These are phyloP conservation scores for Ceratobasidium sp. DNA, from an alignment of 1,284 basidiomycete species.

Conservation along the genomic window DNA sequence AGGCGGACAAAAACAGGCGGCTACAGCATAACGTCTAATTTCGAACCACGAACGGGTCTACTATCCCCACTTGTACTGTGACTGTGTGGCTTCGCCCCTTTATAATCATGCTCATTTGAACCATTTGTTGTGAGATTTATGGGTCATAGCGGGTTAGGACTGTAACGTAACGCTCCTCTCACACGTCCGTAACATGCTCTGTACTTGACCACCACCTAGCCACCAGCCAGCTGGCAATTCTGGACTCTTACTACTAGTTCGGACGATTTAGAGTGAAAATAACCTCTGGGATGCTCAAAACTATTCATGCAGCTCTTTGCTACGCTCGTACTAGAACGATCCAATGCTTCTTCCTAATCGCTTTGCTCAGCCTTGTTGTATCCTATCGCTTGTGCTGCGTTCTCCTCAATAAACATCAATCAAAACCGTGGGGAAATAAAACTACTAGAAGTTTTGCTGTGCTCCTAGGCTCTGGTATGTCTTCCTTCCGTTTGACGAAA, in stretches of 20 bases:
- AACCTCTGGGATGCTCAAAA: too few species aligned
- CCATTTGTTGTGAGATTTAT: too few species aligned
- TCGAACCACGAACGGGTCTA: neutral
- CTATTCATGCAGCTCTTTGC: neutral
- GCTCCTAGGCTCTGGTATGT: constrained; percentile 72
- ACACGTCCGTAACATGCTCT: neutral
- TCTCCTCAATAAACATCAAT: neutral
- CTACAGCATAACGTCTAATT: constrained; percentile 25
- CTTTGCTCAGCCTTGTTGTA: constrained; percentile 27
- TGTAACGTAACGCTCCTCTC: constrained; percentile 4
- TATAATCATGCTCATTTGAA: neutral
- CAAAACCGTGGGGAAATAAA: constrained; percentile 15
- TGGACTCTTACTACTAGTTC: neutral
- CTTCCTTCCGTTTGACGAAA: constrained; percentile 33
- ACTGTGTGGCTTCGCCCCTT: neutral
- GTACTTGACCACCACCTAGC: neutral
- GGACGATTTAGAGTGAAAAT: too few species aligned
- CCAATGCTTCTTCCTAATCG: neutral
- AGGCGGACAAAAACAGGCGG: constrained; percentile 48
- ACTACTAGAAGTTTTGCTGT: constrained; percentile 63
- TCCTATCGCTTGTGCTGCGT: constrained; percentile 11
- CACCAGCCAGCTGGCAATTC: neutral
- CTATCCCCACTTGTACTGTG: neutral
- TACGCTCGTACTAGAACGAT: constrained; percentile 17
- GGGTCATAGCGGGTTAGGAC: neutral